Percentiles rank a stretch among this genome's conserved stretches.
Conservation (phyloP, 805 yeast species). For the Yamadazyma akitaensis region DNA sequence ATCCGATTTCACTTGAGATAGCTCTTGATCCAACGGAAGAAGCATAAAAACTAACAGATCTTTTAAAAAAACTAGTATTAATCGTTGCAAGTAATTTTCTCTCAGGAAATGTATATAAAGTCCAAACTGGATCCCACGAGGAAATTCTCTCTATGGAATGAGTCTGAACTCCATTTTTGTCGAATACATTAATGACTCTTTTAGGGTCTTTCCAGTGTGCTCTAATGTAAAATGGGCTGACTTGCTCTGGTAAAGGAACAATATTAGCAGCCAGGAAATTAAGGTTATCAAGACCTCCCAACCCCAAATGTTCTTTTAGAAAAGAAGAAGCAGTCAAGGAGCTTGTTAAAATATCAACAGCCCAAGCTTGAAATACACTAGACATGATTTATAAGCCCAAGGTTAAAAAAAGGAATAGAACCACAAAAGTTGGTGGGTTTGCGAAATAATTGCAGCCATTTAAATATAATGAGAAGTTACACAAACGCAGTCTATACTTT, state of each 20-base stretch:
- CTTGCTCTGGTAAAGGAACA: constrained; percentile 36
- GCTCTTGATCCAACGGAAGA: constrained; percentile 41
- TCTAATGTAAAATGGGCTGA: constrained; percentile 46
- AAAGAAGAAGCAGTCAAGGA: constrained; percentile 40
- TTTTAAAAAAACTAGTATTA: constrained; percentile 45
- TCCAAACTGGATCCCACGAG: constrained; percentile 49
- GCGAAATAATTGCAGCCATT: constrained; percentile 4
- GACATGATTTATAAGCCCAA: constrained; percentile 15
- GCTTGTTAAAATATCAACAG: constrained; percentile 42
- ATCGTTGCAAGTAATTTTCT: constrained; percentile 50
- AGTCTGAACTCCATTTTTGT: constrained; percentile 36
- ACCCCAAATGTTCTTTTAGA: constrained; percentile 39
- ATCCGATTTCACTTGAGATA: constrained; percentile 29
- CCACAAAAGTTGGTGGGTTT: background rate
- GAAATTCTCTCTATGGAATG: constrained; percentile 53
- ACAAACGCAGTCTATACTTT: background rate
- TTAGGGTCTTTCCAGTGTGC: constrained; percentile 46
- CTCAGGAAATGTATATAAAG: constrained; percentile 42
- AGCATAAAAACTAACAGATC: constrained; percentile 49
- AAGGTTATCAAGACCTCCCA: constrained; percentile 36
- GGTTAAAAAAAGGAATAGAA: background rate
- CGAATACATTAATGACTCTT: constrained; percentile 49
- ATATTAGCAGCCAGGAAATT: constrained; percentile 40
- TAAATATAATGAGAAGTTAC: background rate
- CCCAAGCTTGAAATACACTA: constrained; percentile 43